Conservation (phyloP, 495 filamentous ascomycete genomes). For the Aspergillus sclerotioniger region DNA sequence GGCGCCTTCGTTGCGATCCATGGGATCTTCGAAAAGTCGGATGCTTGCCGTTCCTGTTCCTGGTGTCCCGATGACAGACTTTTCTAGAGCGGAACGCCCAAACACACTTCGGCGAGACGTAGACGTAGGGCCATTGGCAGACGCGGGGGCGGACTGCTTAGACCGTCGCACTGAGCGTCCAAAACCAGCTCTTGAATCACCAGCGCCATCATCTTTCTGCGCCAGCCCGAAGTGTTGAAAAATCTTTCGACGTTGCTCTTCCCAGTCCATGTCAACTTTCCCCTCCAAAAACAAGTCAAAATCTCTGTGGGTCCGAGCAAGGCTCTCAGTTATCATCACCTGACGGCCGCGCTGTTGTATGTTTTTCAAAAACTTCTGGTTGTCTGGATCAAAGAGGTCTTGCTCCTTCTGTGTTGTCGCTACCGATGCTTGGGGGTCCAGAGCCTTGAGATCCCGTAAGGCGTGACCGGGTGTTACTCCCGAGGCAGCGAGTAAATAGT, state of each 20-base stretch:
- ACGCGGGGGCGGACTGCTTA: conserved; percentile 29
- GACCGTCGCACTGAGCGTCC: conserved; percentile 53
- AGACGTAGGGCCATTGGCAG: conserved; percentile 31
- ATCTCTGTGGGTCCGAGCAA: conserved; percentile 80
- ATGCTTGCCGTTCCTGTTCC: conserved; percentile 52
- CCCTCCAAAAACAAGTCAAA: conserved; percentile 93
- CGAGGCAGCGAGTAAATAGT: conserved; percentile 87
- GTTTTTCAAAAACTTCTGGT: conserved; percentile 76
- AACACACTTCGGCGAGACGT: conserved; percentile 60
- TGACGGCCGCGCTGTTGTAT: conserved; percentile 87
- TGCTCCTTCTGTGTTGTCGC: conserved; percentile 40
- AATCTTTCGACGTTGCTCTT: conserved; percentile 83
- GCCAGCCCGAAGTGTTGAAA: conserved; percentile 95
- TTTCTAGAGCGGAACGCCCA: conserved; percentile 68
- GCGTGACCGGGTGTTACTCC: conserved; percentile 77
- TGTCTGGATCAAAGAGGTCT: conserved; percentile 65
- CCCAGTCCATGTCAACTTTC: conserved; percentile 93
- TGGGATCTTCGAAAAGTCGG: conserved; percentile 66
- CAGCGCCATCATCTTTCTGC: conserved; percentile 51
- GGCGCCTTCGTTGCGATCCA: conserved; percentile 48
- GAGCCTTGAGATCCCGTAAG: conserved; percentile 69
- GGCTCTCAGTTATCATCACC: conserved; percentile 84
- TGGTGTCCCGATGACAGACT: conserved; percentile 80
- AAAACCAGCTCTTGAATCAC: conserved; percentile 53
- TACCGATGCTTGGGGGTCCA: conserved; percentile 48